These are phyloP conservation scores for Plectosphaerella cucumerina DNA, from an alignment of 2,329 filamentous ascomycete species.

Conservation along the genomic window DNA sequence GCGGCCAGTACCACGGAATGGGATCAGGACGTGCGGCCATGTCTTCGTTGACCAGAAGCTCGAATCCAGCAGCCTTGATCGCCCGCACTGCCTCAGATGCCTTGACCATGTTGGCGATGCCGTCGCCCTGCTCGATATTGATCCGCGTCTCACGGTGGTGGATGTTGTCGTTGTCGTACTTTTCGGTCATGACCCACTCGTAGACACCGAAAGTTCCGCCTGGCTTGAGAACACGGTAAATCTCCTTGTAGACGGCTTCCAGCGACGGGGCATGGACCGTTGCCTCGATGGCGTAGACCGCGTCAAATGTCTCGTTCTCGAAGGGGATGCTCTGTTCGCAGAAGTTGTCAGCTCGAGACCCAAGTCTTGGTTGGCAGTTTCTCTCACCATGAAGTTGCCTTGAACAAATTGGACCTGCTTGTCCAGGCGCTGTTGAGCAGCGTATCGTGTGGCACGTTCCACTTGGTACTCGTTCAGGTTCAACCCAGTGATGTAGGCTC, in stretches of 20 bases:
- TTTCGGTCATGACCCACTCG: conserved; percentile 98
- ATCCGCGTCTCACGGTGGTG: conserved; percentile 86
- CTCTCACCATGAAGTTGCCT: conserved; percentile 90
- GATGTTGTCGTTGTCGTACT: conserved; percentile 85
- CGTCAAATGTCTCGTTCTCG: conserved; percentile 86
- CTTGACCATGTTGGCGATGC: conserved; percentile 96
- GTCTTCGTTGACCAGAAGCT: conserved; percentile 80
- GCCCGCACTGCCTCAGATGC: conserved; percentile 76
- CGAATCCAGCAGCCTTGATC: conserved; percentile 84
- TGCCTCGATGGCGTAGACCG: conserved; percentile 95
- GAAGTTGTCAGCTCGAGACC: not conserved
- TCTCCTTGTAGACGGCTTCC: conserved; percentile 89
- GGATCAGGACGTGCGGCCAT: conserved; percentile 71
- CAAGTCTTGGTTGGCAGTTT: rapidly evolving
- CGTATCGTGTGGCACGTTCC: conserved; percentile 83
- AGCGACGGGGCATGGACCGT: conserved; percentile 91
- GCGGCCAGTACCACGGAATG: conserved; percentile 86
- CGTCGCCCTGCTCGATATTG: conserved; percentile 91
- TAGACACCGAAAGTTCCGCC: conserved; percentile 95
- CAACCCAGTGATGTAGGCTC: conserved; percentile 80
- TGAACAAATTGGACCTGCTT: conserved; percentile 83
- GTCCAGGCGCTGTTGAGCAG: conserved; percentile 73
- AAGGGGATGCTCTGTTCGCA: conserved; percentile 44
- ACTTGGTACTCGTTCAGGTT: conserved; percentile 99
- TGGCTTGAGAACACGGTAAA: conserved; percentile 92